Base-by-base conservation (phyloP, 768 basidiomycete genomes). In the Phanerodontia chrysosporium region DNA sequence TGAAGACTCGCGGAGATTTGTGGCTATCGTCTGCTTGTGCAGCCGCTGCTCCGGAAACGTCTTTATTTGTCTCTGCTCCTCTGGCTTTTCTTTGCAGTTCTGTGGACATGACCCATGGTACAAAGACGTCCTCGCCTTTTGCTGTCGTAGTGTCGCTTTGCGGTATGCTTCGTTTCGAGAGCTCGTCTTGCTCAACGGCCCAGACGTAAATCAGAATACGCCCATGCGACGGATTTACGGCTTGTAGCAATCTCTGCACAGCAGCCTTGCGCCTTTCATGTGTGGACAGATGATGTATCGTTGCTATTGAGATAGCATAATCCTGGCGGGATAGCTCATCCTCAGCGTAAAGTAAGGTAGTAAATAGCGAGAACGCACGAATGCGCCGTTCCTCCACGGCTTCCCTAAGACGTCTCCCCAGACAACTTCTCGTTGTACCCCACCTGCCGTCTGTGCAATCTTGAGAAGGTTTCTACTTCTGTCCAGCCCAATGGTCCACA, bases 271-370 rank as follows among this genome's bases (percentile, higher is more conserved):
- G 81, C 32, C 97, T 82, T 57, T 81, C 79, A 10, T 80, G 78
- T 0, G 94, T 96, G 2, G 94, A 86, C 5, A 99, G 80, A 72
- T 99, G 97, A 67, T 99, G 97, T 48, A 98, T 92, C 1, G 96
- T 98, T 27, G 97, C 97, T 62, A 99, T 95, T 3, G 95, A 97
- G 51, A 99, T 95, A 1, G 90, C 90, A 66, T 93, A 97, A 76
- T 98, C 94, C 95, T 98, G 64, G 21, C 32, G 32, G 44, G n/a
- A n/a, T n/a, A n/a, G n/a, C n/a, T n/a, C 42, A 28, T n/a, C n/a
- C n/a, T n/a, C n/a, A n/a, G n/a, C n/a, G n/a, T n/a, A n/a, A n/a
- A 58, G n/a, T n/a, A n/a, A n/a, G 24, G 36, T 25, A 9, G 49
- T 61, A 57, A 57, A 58, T 14, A 35, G 24, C 45, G n/a, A 65